These are phyloP conservation scores for Stagonosporopsis chrysanthemi DNA, from an alignment of 2,329 filamentous ascomycete species.

Conservation along the genomic window DNA sequence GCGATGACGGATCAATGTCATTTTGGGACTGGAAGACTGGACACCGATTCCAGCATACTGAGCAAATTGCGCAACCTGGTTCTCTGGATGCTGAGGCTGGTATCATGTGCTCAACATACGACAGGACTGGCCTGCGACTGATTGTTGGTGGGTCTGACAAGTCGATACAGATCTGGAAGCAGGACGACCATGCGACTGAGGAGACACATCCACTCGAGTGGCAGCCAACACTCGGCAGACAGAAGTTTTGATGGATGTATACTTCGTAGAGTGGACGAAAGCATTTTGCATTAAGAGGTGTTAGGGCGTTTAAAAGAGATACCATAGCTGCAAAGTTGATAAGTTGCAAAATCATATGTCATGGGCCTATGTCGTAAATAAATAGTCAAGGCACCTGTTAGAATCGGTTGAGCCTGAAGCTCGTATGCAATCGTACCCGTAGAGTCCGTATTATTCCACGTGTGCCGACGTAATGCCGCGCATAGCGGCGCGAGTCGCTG, in stretches of 20 bases:
- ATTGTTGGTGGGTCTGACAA: conserved; percentile 97
- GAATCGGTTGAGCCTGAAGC: no score
- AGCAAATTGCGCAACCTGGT: conserved; percentile 92
- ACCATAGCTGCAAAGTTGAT: conserved; percentile 11
- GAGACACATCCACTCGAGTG: conserved; percentile 92
- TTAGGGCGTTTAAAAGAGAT: conserved; percentile 22
- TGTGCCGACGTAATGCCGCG: neutral
- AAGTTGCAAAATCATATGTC: neutral
- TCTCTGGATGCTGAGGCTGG: conserved; percentile 93
- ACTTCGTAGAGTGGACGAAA: no score
- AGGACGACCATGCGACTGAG: conserved; percentile 87
- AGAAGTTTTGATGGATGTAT: conserved; percentile 73
- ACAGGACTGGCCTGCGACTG: conserved; percentile 84
- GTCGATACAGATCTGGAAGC: conserved; percentile 92
- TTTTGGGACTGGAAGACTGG: conserved; percentile 99
- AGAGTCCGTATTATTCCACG: no score
- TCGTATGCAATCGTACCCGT: conserved; percentile 10
- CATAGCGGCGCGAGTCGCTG: conserved; percentile 6
- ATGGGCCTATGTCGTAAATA: neutral
- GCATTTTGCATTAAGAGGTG: conserved; percentile 17
- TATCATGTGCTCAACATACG: conserved; percentile 93
- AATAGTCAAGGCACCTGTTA: neutral
- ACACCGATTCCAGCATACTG: conserved; percentile 85
- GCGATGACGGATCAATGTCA: conserved; percentile 92
- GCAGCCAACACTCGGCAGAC: conserved; percentile 80